Percentiles rank a stretch among this genome's conserved stretches.
These are phyloP conservation scores for Escovopsis sp. DNA, from an alignment of 2,329 filamentous ascomycete species.

Conservation along the genomic window DNA sequence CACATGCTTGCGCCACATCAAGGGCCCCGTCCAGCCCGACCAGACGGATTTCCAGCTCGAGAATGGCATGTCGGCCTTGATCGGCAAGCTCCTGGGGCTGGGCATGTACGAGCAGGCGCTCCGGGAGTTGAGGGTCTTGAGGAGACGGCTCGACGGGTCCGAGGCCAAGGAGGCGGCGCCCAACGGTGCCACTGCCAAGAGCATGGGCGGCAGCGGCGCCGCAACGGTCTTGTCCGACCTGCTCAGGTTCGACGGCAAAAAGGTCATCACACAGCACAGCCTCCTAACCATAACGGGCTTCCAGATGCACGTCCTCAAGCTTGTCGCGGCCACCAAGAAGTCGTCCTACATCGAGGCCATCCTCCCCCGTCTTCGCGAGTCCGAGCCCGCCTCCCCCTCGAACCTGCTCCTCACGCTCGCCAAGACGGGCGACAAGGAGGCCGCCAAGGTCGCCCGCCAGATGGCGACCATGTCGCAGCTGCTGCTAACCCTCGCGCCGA, in stretches of 20 bases:
- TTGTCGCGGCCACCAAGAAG: conserved; percentile 46
- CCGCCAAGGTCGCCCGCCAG: conserved; percentile 44
- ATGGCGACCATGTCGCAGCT: conserved; percentile 51
- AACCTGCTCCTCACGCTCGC: conserved; percentile 37
- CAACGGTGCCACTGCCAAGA: conserved; percentile 12
- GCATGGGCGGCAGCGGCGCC: conserved; percentile 10
- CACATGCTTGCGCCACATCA: conserved; percentile 42
- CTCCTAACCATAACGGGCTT: conserved; percentile 43
- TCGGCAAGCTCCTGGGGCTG: conserved; percentile 48
- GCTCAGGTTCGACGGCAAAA: conserved; percentile 41
- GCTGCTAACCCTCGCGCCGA: conserved; percentile 51
- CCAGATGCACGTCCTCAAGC: conserved; percentile 49
- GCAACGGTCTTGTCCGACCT: conserved; percentile 35
- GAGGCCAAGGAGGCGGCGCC: conserved; percentile 16
- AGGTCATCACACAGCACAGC: conserved; percentile 25
- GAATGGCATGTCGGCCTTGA: conserved; percentile 54
- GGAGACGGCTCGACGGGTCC: conserved; percentile 39
- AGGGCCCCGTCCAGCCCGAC: conserved; percentile 35
- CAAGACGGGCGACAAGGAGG: conserved; percentile 25
- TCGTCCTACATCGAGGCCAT: conserved; percentile 42
- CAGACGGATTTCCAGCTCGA: conserved; percentile 55
- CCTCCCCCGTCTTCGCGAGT: conserved; percentile 37
- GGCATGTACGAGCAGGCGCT: conserved; percentile 52
- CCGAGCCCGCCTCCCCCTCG: conserved; percentile 39
- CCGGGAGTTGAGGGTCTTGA: conserved; percentile 53